Base-by-base conservation (phyloP, 371 early-diverging fungal species). In the Globomyces sp. region DNA sequence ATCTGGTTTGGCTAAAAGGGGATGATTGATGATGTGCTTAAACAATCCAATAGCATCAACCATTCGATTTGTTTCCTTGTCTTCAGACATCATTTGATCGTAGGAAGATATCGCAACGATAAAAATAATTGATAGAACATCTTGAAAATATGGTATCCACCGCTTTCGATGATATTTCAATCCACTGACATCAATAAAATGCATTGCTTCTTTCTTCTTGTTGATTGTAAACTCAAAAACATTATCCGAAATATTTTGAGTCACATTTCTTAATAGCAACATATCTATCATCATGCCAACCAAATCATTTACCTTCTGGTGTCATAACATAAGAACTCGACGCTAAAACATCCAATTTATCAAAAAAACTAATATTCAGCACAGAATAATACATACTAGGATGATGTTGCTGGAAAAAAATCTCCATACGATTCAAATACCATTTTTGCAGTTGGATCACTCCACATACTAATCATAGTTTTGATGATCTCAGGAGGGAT, bases 131-230 rank as follows among this genome's bases (percentile, higher is more conserved):
- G 75, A 70, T 36, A 58, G 70, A 43, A 73, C 74, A 58, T 81
- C 82, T 80, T 80, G 93, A 88, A 80, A 95, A 90, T 94, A 95
- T 68, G 94, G 95, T 63, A 92, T 91, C 98, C 98, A 96, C 76
- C 94, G 94, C 72, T 92, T 94, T 57, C 98, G 34, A 44, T 60
- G 60, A 6, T 41, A 44, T 5, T 40, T 34, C 5, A 39, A 36
- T 3, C 60, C 60, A 60, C 36, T 47, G 36, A 60, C 60, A 60
- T 60, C 60, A 60, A 60, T 60, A 37, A 60, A 46, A 60, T 60
- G 60, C 60, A 60, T 1, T 8, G 34, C 57, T 3, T 48, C 41
- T 6, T 44, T 42, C 37, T 60, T 34, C 44, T 24, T 60, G 11
- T 49, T 44, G 36, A 60, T 60, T 2, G 46, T 46, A 4, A 66